These are phyloP conservation scores for Diaporthe amygdali DNA, from an alignment of 2,329 filamentous ascomycete genomes.

Conservation along the genomic window DNA sequence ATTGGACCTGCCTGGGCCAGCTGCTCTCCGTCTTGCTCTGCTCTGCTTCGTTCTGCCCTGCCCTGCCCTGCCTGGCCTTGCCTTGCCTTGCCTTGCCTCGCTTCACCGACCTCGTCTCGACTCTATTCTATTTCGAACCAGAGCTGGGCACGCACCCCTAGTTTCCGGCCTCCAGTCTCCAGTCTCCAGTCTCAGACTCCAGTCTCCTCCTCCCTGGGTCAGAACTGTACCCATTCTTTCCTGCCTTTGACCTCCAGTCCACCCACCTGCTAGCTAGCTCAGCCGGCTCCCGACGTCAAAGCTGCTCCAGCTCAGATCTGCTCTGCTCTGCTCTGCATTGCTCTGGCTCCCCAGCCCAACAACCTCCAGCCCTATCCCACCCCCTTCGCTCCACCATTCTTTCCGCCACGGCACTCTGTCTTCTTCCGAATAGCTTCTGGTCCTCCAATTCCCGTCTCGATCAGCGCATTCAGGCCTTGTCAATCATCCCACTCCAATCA, in stretches of 20 bases:
- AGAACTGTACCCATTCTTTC: not conserved
- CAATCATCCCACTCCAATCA: constrained; percentile 17
- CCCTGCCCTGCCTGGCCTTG: not conserved
- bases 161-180: not conserved
- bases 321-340: not conserved
- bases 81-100: not conserved
- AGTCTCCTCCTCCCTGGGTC: not conserved
- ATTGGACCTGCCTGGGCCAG: not conserved
- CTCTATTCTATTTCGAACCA: not conserved
- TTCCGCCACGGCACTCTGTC: constrained; percentile 9
- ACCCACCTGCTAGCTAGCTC: not conserved
- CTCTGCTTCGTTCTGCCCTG: no score
- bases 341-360: constrained; percentile 2
- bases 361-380: constrained; percentile 8
- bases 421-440: constrained; percentile 14
- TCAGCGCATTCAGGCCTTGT: constrained; percentile 15
- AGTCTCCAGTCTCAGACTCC: not conserved
- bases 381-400: constrained; percentile 2
- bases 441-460: constrained; percentile 13
- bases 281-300: constrained; percentile 10
- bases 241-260: not conserved
- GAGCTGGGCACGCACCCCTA: not conserved
- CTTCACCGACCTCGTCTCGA: constrained; percentile 14
- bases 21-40: no score
- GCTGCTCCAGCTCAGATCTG: constrained; percentile 10